These are phyloP conservation scores for Phylloporus arenicola DNA, from an alignment of 768 basidiomycete species.

Conservation along the genomic window DNA sequence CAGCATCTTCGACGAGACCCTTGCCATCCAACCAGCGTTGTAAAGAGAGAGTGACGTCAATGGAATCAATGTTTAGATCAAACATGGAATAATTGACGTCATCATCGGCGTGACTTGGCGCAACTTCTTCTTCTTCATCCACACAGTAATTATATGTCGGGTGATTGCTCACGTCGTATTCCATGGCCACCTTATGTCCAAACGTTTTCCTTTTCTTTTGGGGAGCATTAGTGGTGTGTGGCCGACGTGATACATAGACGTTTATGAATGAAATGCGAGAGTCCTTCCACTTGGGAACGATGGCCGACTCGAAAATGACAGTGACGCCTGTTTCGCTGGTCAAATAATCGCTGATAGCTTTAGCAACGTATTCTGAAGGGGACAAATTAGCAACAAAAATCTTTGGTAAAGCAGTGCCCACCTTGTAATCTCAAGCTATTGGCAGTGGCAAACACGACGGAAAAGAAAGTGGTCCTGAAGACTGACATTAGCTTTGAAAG, in stretches of 20 bases:
- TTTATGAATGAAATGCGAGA: constrained; percentile 96
- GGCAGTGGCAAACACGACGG: constrained; percentile 81
- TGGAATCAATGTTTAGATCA: constrained; percentile 88
- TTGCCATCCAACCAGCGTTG: constrained; percentile 94
- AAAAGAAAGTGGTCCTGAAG: constrained; percentile 87
- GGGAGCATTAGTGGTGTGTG: constrained; percentile 27
- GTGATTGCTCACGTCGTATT: constrained; percentile 75
- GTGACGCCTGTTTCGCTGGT: constrained; percentile 91
- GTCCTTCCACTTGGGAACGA: constrained; percentile 97
- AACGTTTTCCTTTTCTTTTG: constrained; percentile 19
- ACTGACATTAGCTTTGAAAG: constrained; percentile 2
- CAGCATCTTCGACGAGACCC: constrained; percentile 86
- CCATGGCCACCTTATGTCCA: constrained; percentile 54
- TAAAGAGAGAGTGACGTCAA: constrained; percentile 91
- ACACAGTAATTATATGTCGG: constrained; percentile 58
- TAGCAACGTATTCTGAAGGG: constrained; percentile 70
- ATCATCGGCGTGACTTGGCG: constrained; percentile 37
- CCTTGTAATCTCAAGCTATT: constrained; percentile 87
- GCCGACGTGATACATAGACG: constrained; percentile 86
- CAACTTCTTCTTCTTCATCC: constrained; percentile 52
- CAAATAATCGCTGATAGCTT: constrained; percentile 85
- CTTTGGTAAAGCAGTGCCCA: constrained; percentile 26
- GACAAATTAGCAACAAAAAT: constrained; percentile 3
- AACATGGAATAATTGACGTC: constrained; percentile 83
- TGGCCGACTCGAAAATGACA: constrained; percentile 95